These are phyloP conservation scores for Avicennia marina DNA, from an alignment of 257 asterid genomes.

Conservation along the genomic window DNA sequence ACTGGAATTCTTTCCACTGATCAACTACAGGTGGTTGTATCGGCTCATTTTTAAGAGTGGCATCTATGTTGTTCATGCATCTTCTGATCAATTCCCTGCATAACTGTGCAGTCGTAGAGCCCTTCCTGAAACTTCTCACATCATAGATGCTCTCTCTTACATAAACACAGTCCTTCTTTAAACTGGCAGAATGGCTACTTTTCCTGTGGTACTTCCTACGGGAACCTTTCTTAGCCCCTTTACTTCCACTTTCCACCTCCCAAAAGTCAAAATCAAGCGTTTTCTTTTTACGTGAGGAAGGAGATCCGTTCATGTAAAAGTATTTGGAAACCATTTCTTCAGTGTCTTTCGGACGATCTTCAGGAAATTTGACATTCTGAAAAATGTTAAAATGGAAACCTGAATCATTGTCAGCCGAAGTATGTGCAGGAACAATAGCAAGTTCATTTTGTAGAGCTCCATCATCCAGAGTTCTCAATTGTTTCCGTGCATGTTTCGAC, in stretches of 20 bases:
- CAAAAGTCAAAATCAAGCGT: slow-evolving; percentile 33
- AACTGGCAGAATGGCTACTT: slow-evolving; percentile 22
- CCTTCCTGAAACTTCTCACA: slow-evolving; percentile 67
- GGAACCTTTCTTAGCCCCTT: slow-evolving; percentile 26
- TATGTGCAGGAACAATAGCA: slow-evolving; percentile 26
- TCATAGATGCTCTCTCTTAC: slow-evolving; percentile 79
- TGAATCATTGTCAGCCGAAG: slow-evolving; percentile 23
- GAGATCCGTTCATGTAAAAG: slow-evolving; percentile 46
- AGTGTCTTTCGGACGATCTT: slow-evolving; percentile 35
- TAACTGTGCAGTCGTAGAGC: slow-evolving; percentile 68
- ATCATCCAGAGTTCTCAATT: slow-evolving; percentile 1
- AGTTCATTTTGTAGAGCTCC: slow-evolving; percentile 25
- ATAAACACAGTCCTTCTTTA: slow-evolving; percentile 65
- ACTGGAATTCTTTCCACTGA: slow-evolving; percentile 80
- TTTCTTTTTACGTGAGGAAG: slow-evolving; percentile 39
- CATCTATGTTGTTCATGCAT: slow-evolving; percentile 85
- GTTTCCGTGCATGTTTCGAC: slow-evolving; percentile 11
- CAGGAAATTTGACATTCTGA: slow-evolving; percentile 29
- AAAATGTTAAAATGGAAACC: slow-evolving; percentile 24
- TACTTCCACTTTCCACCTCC: slow-evolving; percentile 38
- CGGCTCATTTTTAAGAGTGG: slow-evolving; percentile 67
- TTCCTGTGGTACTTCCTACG: slow-evolving; percentile 35
- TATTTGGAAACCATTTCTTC: slow-evolving; percentile 52
- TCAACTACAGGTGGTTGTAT: slow-evolving; percentile 72
- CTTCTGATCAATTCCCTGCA: slow-evolving; percentile 75